phyloP scores from a whole-genome alignment of 202 grass and related monocot species.

The Saccharum hybrid region DNA sequence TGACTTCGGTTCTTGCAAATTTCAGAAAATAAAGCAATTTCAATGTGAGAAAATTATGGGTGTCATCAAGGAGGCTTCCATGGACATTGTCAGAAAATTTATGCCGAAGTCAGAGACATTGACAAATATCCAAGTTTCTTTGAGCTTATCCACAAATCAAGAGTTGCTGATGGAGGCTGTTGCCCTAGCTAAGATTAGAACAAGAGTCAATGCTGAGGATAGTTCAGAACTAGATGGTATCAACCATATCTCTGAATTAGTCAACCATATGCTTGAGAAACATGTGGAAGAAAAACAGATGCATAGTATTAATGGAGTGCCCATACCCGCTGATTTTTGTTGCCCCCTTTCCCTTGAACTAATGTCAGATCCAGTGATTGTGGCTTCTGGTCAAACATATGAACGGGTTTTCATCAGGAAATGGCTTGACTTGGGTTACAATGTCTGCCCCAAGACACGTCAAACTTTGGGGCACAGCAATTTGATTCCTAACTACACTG shows the following conservation, averaged over 20 bases:
- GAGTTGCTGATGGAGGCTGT: slow-evolving; percentile 74
- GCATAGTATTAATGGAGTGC: slow-evolving; percentile 62
- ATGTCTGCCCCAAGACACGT: slow-evolving; percentile 73
- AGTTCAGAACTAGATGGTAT: slow-evolving; percentile 36
- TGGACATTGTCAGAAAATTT: slow-evolving; percentile 42
- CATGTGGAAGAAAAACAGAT: slow-evolving; percentile 61
- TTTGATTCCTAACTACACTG: slow-evolving; percentile 89
- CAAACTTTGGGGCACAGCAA: slow-evolving; percentile 70
- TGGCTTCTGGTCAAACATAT: slow-evolving; percentile 78
- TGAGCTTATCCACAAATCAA: slow-evolving; percentile 72
- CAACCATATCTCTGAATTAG: slow-evolving; percentile 42
- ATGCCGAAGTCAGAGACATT: slow-evolving; percentile 53
- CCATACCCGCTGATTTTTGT: slow-evolving; percentile 79
- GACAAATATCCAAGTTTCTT: slow-evolving; percentile 47
- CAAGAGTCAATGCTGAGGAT: slow-evolving; percentile 21
- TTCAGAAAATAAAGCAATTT: slow-evolving; percentile 56
- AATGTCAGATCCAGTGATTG: slow-evolving; percentile 91
- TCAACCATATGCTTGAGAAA: slow-evolving; percentile 67
- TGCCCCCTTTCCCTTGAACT: slow-evolving; percentile 76
- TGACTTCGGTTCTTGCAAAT: slow-evolving; percentile 24
- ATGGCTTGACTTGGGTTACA: slow-evolving; percentile 84
- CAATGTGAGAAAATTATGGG: slow-evolving; percentile 49
- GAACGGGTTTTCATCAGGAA: slow-evolving; percentile 72
- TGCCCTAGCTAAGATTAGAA: slow-evolving; percentile 57
- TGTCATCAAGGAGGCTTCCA: slow-evolving; percentile 54